A percentile compares a stretch with the other conserved stretches of the same genome.
Conservation (phyloP, 192 early-diverging fungal genomes). For the Coemansia pectinata region DNA sequence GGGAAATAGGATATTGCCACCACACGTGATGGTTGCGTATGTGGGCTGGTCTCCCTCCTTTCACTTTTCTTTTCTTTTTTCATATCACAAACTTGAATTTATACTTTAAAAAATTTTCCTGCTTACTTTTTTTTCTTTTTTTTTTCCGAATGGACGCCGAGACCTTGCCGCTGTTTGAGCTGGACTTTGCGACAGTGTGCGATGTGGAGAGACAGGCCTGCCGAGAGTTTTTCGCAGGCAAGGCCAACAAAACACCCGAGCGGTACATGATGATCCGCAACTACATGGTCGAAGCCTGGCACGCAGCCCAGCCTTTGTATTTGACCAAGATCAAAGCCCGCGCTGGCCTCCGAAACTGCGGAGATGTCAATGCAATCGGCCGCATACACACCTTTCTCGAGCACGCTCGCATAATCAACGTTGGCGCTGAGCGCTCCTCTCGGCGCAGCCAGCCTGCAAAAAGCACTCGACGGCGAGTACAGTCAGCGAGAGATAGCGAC, state of each 20-base stretch:
- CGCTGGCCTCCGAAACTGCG: constrained; percentile 74
- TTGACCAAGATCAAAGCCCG: constrained; percentile 82
- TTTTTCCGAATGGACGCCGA: background rate
- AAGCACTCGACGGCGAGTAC: background rate
- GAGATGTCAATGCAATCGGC: constrained; percentile 92
- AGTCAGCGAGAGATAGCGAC: background rate
- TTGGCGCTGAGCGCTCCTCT: constrained; percentile 48
- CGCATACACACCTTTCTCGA: constrained; percentile 87
- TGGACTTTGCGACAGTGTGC: constrained; percentile 8
- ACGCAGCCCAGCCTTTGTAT: constrained; percentile 64
- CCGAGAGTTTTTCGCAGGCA: constrained; percentile 68
- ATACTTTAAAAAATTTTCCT: background rate
- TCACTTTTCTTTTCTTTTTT: background rate
- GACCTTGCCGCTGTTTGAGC: background rate
- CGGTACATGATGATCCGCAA: constrained; percentile 88
- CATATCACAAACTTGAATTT: background rate
- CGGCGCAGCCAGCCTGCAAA: constrained; percentile 3
- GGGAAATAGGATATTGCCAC: background rate
- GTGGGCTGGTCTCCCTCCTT: background rate
- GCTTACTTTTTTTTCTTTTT: background rate
- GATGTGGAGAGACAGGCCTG: constrained; percentile 29
- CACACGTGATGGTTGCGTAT: background rate
- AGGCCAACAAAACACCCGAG: constrained; percentile 79
- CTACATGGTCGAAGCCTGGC: constrained; percentile 83
- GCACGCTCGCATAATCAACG: constrained; percentile 74